Base-by-base conservation (phyloP, 2,329 filamentous ascomycete genomes). In the Pyrenophora teres region DNA sequence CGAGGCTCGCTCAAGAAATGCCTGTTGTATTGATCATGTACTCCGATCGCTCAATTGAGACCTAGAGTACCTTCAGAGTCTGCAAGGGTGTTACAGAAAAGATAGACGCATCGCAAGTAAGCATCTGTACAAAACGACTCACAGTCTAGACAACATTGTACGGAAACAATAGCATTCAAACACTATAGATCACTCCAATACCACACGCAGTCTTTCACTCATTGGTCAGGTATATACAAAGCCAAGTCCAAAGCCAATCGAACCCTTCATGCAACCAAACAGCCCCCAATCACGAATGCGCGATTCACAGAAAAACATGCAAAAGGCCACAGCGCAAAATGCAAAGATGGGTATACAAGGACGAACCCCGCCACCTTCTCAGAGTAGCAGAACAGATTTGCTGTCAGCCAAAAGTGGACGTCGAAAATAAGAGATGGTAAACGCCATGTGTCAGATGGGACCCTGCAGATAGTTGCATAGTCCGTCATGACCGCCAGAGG, bases 311-410 rank as follows among this genome's bases (percentile, higher is more conserved):
- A 19, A 48, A 36, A 27, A 39, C n/a, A 31, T 35, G 33, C 33
- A 45, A 43, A 54, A 44, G 33, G 38, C 54, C 52, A 41, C 43
- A 40, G 38, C 31, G 40, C 49, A 41, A 64, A 51, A 67, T 63
- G 58, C 52, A 59, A 46, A 35, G 54, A 63, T 62, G 69, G 70
- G 69, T 73, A 72, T 73, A 72, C 65, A 71, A 67, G 58, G 58
- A 57, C 48, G 40, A 56, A 50, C 50, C 62, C 58, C 59, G 59
- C 52, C 54, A 41, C 47, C 64, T 60, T 48, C 53, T 59, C 50
- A 44, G 39, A 50, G 43, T 50, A 45, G 27, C 44, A 56, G 52
- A 50, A 60, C 59, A 57, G 37, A 39, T 40, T 46, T 46, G 52
- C 35, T 27, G 45, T 52, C 53, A 39, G 21, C 41, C 19, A 32